Evolutionary conservation across 495 filamentous ascomycete genomes (phyloP).

Genomic region (Penicillium salamii): DNA sequence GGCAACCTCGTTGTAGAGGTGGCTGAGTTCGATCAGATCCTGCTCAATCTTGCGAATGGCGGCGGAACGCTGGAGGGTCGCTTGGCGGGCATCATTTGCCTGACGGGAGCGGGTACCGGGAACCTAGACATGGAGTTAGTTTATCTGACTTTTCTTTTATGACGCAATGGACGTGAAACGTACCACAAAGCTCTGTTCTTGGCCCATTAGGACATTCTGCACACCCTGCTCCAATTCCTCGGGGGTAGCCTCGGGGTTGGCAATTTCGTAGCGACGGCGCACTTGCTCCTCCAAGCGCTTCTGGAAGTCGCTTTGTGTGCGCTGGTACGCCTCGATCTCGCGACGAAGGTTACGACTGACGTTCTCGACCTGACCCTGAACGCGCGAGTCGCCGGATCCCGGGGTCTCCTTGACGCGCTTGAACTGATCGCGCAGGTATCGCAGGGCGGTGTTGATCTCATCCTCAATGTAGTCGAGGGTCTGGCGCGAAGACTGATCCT

Average conservation of each 20-base stretch:
- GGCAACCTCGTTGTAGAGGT: constrained; percentile 83
- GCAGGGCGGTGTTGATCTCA: constrained; percentile 78
- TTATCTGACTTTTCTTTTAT: background rate
- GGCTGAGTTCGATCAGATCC: constrained; percentile 78
- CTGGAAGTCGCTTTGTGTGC: constrained; percentile 70
- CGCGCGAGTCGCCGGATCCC: constrained; percentile 64
- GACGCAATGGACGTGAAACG: constrained; percentile 2
- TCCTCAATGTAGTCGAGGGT: constrained; percentile 65
- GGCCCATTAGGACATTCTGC: constrained; percentile 61
- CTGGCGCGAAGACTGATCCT: constrained; percentile 41
- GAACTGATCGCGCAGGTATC: constrained; percentile 68
- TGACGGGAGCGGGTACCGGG: constrained; percentile 72
- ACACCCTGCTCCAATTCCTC: constrained; percentile 75
- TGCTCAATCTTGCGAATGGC: constrained; percentile 89
- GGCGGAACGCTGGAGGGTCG: constrained; percentile 78
- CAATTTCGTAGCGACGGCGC: constrained; percentile 85
- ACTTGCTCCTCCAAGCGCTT: constrained; percentile 77
- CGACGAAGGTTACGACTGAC: constrained; percentile 74
- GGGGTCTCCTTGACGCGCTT: constrained; percentile 76
- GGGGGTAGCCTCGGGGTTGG: constrained; percentile 78
- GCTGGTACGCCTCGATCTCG: constrained; percentile 77
- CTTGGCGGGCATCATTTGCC: constrained; percentile 70
- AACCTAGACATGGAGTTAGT: constrained; percentile 41
- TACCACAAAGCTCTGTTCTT: constrained; percentile 72
- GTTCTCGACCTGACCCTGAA: constrained; percentile 73